Evolutionary conservation across 2,329 filamentous ascomycete genomes (phyloP).

Genomic region (Trichoderma atroviride): DNA sequence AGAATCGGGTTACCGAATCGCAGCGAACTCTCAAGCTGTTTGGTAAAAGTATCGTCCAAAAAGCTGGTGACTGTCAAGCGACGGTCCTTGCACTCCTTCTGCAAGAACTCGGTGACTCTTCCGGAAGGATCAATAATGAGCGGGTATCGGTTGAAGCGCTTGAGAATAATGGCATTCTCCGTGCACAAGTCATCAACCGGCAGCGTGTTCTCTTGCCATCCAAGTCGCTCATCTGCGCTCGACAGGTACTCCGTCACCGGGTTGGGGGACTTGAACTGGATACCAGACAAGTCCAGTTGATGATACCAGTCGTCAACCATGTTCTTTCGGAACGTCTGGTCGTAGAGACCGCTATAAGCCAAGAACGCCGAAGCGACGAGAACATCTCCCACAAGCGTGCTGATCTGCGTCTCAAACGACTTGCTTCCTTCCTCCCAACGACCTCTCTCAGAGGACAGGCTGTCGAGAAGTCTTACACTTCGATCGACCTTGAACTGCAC

Average conservation of each 20-base stretch:
- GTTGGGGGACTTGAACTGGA: conserved; percentile 90
- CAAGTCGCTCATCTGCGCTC: conserved; percentile 89
- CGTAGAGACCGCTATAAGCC: conserved; percentile 94
- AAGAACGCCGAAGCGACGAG: conserved; percentile 96
- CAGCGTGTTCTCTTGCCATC: conserved; percentile 91
- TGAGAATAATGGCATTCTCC: conserved; percentile 95
- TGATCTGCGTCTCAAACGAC: conserved; percentile 97
- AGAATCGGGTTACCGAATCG: conserved; percentile 98
- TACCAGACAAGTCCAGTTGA: conserved; percentile 89
- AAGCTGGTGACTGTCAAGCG: conserved; percentile 97
- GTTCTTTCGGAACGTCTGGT: conserved; percentile 95
- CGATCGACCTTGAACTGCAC: conserved; percentile 98
- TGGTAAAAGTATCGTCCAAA: conserved; percentile 95
- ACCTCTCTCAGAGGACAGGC: conserved; percentile 86
- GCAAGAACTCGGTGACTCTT: conserved; percentile 89
- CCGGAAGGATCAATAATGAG: conserved; percentile 98
- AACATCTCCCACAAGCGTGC: conserved; percentile 93
- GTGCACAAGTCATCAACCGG: conserved; percentile 98
- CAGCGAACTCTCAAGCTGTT: conserved; percentile 94
- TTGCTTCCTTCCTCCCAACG: conserved; percentile 98
- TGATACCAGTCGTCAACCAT: conserved; percentile 98
- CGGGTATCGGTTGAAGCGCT: conserved; percentile 97
- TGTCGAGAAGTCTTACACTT: conserved; percentile 91
- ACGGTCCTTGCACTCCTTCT: conserved; percentile 90
- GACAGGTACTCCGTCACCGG: conserved; percentile 96